These are phyloP conservation scores for Letharia lupina DNA, from an alignment of 495 filamentous ascomycete species.

Conservation along the genomic window DNA sequence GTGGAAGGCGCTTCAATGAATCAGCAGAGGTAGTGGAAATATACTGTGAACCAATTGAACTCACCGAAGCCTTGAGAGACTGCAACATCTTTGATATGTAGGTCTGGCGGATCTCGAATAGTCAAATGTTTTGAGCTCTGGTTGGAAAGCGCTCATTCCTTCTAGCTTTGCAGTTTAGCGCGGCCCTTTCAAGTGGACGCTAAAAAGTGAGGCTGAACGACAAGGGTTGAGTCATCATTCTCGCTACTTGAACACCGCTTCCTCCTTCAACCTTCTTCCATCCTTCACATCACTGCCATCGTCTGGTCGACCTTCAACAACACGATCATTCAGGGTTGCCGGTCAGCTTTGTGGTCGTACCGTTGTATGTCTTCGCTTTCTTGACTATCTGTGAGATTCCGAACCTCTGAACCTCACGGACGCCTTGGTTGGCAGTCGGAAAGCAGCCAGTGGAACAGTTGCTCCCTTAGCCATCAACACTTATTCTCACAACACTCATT, in stretches of 20 bases:
- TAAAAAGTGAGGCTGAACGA: constrained; percentile 1
- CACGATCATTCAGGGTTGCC: constrained; percentile 21
- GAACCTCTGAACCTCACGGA: constrained; percentile 27
- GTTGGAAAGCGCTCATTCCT: not conserved
- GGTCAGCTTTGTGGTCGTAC: constrained; percentile 19
- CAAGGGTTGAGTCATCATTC: constrained; percentile 6
- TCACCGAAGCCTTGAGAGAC: constrained; percentile 53
- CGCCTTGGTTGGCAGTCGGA: constrained; percentile 33
- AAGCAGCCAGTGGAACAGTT: constrained; percentile 17
- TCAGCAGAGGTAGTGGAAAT: constrained; percentile 20
- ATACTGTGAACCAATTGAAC: constrained; percentile 25
- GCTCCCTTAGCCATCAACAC: not conserved
- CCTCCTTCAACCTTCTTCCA: constrained; percentile 8
- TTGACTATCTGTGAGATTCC: constrained; percentile 29
- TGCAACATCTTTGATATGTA: constrained; percentile 43
- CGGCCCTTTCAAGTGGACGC: not conserved
- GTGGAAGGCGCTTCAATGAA: constrained; percentile 61
- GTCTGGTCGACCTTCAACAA: constrained; percentile 22
- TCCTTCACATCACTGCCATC: constrained; percentile 14
- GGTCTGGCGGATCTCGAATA: not conserved
- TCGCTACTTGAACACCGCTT: not conserved
- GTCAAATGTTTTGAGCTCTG: not conserved
- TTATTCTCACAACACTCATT: not conserved
- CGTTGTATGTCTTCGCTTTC: constrained; percentile 19
- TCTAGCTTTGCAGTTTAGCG: not conserved